Conservation (phyloP, 768 basidiomycete genomes). For the Podaxis sp. region DNA sequence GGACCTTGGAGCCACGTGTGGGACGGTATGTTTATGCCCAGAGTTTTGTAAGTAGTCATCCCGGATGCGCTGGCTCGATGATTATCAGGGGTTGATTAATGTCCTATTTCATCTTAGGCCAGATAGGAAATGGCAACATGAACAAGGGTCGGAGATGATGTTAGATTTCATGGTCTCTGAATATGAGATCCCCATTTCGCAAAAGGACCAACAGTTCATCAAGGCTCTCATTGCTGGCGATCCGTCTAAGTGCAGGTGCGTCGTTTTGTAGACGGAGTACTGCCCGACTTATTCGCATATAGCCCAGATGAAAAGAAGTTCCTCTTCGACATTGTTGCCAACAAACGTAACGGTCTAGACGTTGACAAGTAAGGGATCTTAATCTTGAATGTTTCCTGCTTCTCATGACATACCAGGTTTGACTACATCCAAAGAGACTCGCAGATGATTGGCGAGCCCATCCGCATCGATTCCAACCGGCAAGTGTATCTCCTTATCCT, state of each 20-base stretch:
- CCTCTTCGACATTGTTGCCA: slow-evolving; percentile 83
- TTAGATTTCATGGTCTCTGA: slow-evolving; percentile 63
- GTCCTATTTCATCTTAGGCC: slow-evolving; percentile 32
- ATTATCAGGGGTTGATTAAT: not conserved
- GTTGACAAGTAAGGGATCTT: slow-evolving; percentile 68
- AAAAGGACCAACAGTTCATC: slow-evolving; percentile 56
- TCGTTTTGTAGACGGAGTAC: slow-evolving; percentile 12
- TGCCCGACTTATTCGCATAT: not conserved
- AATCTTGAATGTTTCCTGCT: not conserved
- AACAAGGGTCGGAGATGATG: slow-evolving; percentile 82
- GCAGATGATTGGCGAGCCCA: slow-evolving; percentile 65
- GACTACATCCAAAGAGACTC: slow-evolving; percentile 82
- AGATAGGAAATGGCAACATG: slow-evolving; percentile 63
- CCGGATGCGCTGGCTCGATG: not conserved
- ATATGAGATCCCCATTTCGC: slow-evolving; percentile 47
- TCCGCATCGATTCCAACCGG: slow-evolving; percentile 48
- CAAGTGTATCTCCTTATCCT: slow-evolving; percentile 23
- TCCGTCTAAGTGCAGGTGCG: slow-evolving; percentile 47
- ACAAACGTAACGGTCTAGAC: slow-evolving; percentile 78
- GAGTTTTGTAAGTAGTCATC: slow-evolving; percentile 53
- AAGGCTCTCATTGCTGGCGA: slow-evolving; percentile 81
- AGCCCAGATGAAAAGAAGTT: slow-evolving; percentile 60
- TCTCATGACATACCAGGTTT: slow-evolving; percentile 43
- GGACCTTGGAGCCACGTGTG: slow-evolving; percentile 88
- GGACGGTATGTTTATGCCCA: slow-evolving; percentile 72